Base-by-base conservation (phyloP, 2,329 filamentous ascomycete species). In the Alternaria gansuensis region DNA sequence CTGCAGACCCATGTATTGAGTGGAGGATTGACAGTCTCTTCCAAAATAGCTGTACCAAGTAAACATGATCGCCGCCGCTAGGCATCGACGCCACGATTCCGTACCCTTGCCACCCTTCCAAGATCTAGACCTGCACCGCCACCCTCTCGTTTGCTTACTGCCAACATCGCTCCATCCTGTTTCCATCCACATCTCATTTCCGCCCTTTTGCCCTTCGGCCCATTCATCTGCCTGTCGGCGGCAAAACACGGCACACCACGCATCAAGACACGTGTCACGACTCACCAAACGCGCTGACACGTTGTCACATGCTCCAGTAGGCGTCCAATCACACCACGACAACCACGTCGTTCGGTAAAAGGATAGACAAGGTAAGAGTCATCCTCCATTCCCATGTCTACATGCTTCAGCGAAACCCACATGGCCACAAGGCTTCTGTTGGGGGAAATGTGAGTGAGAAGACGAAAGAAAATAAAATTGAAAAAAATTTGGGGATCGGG, bases 231-330 rank as follows among this genome's bases (percentile, higher is more conserved):
- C 31, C 11, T n/a, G 14, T 21, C 14, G 13, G 31, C 34, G 34
- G 48, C 24, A 50, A 37, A 14, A 50, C 34, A 50, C 34, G 48
- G 34, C 48, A 36, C 14, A 23, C 14, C 23, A 50, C 33, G 48
- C 34, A 37, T 39, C 34, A 50, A 36, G 48, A 39, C 51, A 48
- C 50, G 40, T 43, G 60, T 37, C 54, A 52, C 52, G 57, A 48
- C 37, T 17, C 50, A 28, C 36, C 24, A 31, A 44, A 51, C 62
- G 45, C 65, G 60, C 60, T 50, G 54, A 60, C 67, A 60, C 67
- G 67, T 36, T 52, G 46, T 68, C 64, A 69, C 67, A 69, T 67
- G 64, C 51, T 45, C 23, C 9, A 23, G 0, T 1, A 10, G 7
- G 41, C 51, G 36, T 39, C 60, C 57, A 69, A 63, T 65, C 53